Base-by-base conservation (phyloP, 73 alveolate species). In the Symbiodinium natans region DNA sequence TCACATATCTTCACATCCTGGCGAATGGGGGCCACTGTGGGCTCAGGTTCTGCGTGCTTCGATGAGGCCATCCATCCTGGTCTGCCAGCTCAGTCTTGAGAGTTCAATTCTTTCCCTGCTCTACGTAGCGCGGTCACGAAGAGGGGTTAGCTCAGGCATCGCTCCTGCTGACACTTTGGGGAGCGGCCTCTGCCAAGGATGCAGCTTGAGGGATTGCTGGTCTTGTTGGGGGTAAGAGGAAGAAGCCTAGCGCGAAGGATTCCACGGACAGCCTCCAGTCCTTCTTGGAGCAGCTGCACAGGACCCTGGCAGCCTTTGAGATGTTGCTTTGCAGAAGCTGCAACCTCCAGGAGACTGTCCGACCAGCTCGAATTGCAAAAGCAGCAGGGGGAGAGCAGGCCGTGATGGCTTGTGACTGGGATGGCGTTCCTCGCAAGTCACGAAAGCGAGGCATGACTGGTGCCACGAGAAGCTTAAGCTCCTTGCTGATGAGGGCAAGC, bases 401-500 rank as follows among this genome's bases (percentile, higher is more conserved):
- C 36, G 29, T 63, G 33, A 63, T 0, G 29, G 15, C 17, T 19
- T 63, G 15, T 3, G 80, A 5, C 40, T 0, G 36, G 80, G 80
- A 29, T 29, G 80, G 17, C 27, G 59, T 46, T 46, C 13, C 6
- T 13, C 59, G 13, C n/a, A 52, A 23, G 71, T 52, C 23, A 29
- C 75, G 3, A 56, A 31, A 4, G 40, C 9, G 36, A 63, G 80
- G 80, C 80, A 29, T 4, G 80, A 25, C 33, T 63, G 80, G 80
- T 63, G 80, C 38, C 80, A 63, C 36, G 33, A 63, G 80, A 63
- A 63, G 36, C 80, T 63, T 63, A 31, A 63, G 80, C 33, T 63
- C 80, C 80, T 63, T 29, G 80, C 80, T 23, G 80, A 63, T 11
- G 80, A 63, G 80, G 80, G 80, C 80, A 63, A 63, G 80, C 80